Base-by-base conservation (phyloP, 1,284 basidiomycete species). In the Wolfiporia cocos region DNA sequence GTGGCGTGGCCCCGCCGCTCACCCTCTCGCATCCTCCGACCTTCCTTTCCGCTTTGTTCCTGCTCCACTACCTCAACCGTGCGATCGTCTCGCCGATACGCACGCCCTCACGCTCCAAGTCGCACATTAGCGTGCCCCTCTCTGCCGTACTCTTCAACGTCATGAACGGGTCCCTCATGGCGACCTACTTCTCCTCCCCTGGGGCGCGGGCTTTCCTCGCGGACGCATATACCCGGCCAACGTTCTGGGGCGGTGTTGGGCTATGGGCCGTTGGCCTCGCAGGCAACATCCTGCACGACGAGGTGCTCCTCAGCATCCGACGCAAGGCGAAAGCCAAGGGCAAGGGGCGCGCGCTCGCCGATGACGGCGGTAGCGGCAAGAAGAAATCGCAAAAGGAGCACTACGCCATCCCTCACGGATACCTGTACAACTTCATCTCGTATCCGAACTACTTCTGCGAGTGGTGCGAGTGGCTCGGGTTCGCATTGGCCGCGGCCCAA, bases 371-470 rank as follows among this genome's bases (percentile, higher is more conserved):
- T 43, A 48, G 55, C 37, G 46, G 49, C 39, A 41, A 51, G 24
- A 48, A 45, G 32, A 44, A 54, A 55, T 49, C 56, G 34, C 49
- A 62, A 34, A n/a, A n/a, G n/a, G 65, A 67, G 43, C 71, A 83
- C 62, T 96, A 96, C 59, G 79, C 79, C 3, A 83, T 96, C 48
- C 93, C 93, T 0, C 71, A 81, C 40, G 92, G 92, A 0, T 79
- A 81, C 3, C 67, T 95, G 23, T 96, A 89, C 69, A 57, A 63
- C 37, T 80, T 75, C 57, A 71, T 96, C 50, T 91, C 90, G n/a
- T 94, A 83, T 64, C 92, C 93, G 2, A 93, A 96, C 65, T 96
- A 96, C 63, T 69, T 92, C 38, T 92, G 86, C 64, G 92, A 95
- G 63, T 96, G 89, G 89, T 52, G 83, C 41, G 91, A 93, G 63